Evolutionary conservation across 768 basidiomycete species (phyloP).

Genomic region (Lentinus brumalis): DNA sequence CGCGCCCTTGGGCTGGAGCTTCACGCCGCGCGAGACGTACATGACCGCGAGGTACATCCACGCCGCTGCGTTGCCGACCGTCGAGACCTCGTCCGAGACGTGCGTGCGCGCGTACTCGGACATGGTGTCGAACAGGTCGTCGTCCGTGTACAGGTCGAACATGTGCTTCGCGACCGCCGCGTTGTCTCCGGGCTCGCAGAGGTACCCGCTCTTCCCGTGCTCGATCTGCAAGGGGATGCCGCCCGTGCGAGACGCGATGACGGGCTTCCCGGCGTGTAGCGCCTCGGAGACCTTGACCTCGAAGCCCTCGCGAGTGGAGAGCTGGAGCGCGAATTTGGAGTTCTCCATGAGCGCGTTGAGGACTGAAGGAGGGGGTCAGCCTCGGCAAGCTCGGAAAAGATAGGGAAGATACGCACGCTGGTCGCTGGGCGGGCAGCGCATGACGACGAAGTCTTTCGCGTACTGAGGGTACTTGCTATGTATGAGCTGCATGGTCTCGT

Average conservation of each 20-base stretch:
- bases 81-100: constrained; percentile 83
- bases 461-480: constrained; percentile 38
- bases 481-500: constrained; percentile 69
- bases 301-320: constrained; percentile 93
- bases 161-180: constrained; percentile 74
- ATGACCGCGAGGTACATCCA: constrained; percentile 78
- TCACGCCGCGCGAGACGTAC: constrained; percentile 69
- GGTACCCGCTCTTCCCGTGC: constrained; percentile 85
- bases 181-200: constrained; percentile 79
- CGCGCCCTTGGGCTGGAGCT: constrained; percentile 77
- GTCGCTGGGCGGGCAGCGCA: constrained; percentile 80
- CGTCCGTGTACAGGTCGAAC: constrained; percentile 76
- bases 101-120: constrained; percentile 59
- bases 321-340: constrained; percentile 85
- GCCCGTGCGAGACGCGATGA: constrained; percentile 83
- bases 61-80: constrained; percentile 74
- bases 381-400: no score
- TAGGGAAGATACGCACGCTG: constrained; percentile 54
- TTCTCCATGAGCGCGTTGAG: constrained; percentile 90
- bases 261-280: constrained; percentile 86
- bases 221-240: constrained; percentile 93
- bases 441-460: constrained; percentile 41
- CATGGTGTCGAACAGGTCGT: constrained; percentile 50
- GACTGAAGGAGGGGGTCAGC: constrained; percentile 42
- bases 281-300: constrained; percentile 97